Percentiles rank a stretch among this genome's conserved stretches.
These are phyloP conservation scores for Alternaria triticina DNA, from an alignment of 2,329 filamentous ascomycete genomes.

Conservation along the genomic window DNA sequence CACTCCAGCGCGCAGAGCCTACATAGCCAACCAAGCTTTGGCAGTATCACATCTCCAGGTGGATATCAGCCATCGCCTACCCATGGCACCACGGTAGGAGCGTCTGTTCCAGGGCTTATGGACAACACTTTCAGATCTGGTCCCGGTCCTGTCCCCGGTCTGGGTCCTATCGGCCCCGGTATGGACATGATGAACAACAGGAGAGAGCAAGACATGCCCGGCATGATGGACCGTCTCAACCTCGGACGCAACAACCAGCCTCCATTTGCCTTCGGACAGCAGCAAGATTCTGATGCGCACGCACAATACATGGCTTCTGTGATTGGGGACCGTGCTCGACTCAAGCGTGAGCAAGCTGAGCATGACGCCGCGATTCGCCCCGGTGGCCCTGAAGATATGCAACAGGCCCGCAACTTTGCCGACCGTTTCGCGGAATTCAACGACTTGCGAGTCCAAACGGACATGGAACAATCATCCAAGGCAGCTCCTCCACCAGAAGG, in stretches of 20 bases:
- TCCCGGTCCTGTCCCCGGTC: constrained; percentile 44
- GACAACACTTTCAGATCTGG: constrained; percentile 61
- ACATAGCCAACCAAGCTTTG: constrained; percentile 95
- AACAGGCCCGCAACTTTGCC: constrained; percentile 54
- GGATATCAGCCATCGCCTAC: constrained; percentile 68
- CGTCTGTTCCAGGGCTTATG: constrained; percentile 68
- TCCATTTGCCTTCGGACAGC: constrained; percentile 58
- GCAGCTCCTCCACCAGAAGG: constrained; percentile 41
- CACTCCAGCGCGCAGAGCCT: constrained; percentile 95
- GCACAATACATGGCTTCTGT: constrained; percentile 65
- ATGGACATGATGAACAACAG: constrained; percentile 54
- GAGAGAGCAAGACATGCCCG: constrained; percentile 74
- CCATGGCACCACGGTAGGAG: constrained; percentile 56
- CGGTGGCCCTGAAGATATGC: constrained; percentile 34
- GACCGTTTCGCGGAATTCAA: constrained; percentile 86
- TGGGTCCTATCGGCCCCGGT: constrained; percentile 55
- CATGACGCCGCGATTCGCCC: constrained; percentile 53
- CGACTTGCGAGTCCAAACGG: constrained; percentile 74
- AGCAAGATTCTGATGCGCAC: constrained; percentile 56
- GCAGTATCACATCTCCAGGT: constrained; percentile 88
- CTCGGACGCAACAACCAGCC: constrained; percentile 60
- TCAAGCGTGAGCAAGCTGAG: constrained; percentile 67
- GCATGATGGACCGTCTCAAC: constrained; percentile 70
- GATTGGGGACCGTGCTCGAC: constrained; percentile 65
- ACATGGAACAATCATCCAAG: constrained; percentile 55